A percentile compares a stretch with the other conserved stretches of the same genome.
These are phyloP conservation scores for Aureobasidium namibiae DNA, from an alignment of 2,329 filamentous ascomycete genomes.

Conservation along the genomic window DNA sequence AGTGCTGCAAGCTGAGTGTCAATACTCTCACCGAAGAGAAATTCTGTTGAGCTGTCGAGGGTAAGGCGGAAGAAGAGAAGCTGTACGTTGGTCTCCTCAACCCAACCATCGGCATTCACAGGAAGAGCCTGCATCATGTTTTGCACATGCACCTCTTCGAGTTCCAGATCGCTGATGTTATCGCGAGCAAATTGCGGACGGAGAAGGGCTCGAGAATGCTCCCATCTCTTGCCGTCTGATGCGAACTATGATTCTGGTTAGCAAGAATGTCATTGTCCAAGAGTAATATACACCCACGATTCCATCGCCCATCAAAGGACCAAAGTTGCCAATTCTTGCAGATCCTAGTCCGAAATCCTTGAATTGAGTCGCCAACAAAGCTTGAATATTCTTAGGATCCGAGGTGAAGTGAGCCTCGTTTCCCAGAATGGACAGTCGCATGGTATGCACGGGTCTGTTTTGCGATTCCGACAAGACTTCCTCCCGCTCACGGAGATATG, in stretches of 20 bases:
- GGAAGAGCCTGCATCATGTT: conserved; percentile 26
- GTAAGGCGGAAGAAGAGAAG: conserved; percentile 41
- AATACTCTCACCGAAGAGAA: conserved; percentile 39
- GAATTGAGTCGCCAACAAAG: conserved; percentile 26
- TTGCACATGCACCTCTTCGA: conserved; percentile 29
- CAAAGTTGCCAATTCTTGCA: conserved; percentile 22
- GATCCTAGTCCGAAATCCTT: conserved; percentile 25
- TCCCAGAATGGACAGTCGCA: conserved; percentile 20
- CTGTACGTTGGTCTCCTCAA: conserved; percentile 26
- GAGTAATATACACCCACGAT: conserved; percentile 15
- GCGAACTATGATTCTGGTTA: background rate
- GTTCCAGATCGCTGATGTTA: conserved; percentile 29
- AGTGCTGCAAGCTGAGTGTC: conserved; percentile 28
- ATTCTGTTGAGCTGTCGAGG: conserved; percentile 43
- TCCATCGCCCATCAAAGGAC: conserved; percentile 24
- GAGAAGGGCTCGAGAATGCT: conserved; percentile 28
- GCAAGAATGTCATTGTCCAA: background rate
- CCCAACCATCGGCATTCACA: conserved; percentile 13
- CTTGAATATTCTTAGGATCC: conserved; percentile 30
- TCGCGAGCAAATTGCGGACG: conserved; percentile 31
- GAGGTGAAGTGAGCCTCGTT: conserved; percentile 22
- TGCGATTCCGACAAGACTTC: conserved; percentile 18
- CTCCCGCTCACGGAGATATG: conserved; percentile 22
- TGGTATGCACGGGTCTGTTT: conserved; percentile 22
- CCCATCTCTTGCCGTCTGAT: conserved; percentile 28